phyloP scores from a whole-genome alignment of 2,329 filamentous ascomycete genomes.

The Albophoma yamanashiensis region DNA sequence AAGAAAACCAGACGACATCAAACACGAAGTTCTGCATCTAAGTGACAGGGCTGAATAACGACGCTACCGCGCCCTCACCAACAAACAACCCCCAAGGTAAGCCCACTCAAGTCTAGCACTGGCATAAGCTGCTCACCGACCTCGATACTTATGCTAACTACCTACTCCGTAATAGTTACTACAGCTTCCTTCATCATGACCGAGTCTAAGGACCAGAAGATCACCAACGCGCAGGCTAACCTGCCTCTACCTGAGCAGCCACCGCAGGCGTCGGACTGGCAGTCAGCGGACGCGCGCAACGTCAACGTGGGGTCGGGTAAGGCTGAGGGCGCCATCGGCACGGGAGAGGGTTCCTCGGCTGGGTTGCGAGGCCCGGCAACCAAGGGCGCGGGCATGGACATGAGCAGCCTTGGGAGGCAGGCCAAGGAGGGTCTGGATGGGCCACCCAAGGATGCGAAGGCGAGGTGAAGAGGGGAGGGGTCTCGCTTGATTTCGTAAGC shows the following conservation, averaged over 20 bases:
- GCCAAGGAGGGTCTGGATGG: slow-evolving; percentile 13
- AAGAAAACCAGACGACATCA: not conserved
- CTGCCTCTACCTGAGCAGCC: slow-evolving; percentile 73
- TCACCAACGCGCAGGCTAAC: slow-evolving; percentile 58
- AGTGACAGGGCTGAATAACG: not conserved
- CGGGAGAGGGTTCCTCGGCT: slow-evolving; percentile 32
- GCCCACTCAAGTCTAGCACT: not conserved
- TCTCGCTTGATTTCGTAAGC: too few relatives aligned
- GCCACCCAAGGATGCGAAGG: not conserved
- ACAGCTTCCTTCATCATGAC: slow-evolving; percentile 22
- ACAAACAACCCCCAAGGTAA: not conserved
- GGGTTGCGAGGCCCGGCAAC: too few relatives aligned
- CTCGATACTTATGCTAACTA: not conserved
- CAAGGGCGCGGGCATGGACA: too few relatives aligned
- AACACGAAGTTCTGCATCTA: not conserved
- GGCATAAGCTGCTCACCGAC: too few relatives aligned
- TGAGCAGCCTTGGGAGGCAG: too few relatives aligned
- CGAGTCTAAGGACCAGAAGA: slow-evolving; percentile 50
- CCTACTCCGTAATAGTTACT: not conserved
- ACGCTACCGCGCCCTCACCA: not conserved
- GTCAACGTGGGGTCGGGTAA: slow-evolving; percentile 52
- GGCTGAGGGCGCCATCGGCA: slow-evolving; percentile 34
- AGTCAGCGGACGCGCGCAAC: slow-evolving; percentile 57
- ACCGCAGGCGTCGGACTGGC: slow-evolving; percentile 66
- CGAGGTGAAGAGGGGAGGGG: not conserved